These are phyloP conservation scores for Scheffersomyces ergatensis DNA, from an alignment of 805 yeast species.

Conservation along the genomic window DNA sequence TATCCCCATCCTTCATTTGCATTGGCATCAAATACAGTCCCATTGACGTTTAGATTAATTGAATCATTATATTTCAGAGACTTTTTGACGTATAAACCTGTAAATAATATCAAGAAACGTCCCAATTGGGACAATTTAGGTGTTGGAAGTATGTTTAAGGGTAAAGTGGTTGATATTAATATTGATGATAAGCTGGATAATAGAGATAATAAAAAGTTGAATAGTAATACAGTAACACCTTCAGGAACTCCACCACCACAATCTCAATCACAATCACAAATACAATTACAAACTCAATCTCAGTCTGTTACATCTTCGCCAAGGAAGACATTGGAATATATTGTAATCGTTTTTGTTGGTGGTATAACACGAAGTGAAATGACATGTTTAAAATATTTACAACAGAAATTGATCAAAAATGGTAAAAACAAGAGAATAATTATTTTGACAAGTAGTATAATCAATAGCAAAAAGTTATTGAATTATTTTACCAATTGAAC, in stretches of 20 bases:
- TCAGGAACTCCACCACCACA: conserved; percentile 10
- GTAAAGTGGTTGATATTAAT: conserved; percentile 37
- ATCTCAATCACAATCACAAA: background rate
- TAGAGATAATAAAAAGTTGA: conserved; percentile 7
- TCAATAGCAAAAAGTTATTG: conserved; percentile 30
- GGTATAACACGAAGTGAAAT: conserved; percentile 87
- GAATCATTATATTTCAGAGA: conserved; percentile 65
- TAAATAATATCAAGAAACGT: conserved; percentile 29
- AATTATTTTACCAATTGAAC: conserved; percentile 1
- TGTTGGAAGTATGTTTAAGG: conserved; percentile 39
- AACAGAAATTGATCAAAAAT: conserved; percentile 35
- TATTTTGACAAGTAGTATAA: conserved; percentile 44
- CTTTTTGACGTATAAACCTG: conserved; percentile 41
- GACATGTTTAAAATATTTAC: conserved; percentile 64
- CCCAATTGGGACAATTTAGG: conserved; percentile 47
- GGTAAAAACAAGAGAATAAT: conserved; percentile 32
- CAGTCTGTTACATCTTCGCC: background rate
- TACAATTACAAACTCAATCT: no score
- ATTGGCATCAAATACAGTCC: conserved; percentile 76
- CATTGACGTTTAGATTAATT: conserved; percentile 65
- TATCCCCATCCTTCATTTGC: conserved; percentile 58
- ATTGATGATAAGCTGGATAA: conserved; percentile 24
- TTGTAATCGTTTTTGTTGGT: conserved; percentile 65
- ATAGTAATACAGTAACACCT: conserved; percentile 6
- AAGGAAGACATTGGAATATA: conserved; percentile 9